Conservation (phyloP, 768 basidiomycete genomes). For the Lactifluus pinguis region DNA sequence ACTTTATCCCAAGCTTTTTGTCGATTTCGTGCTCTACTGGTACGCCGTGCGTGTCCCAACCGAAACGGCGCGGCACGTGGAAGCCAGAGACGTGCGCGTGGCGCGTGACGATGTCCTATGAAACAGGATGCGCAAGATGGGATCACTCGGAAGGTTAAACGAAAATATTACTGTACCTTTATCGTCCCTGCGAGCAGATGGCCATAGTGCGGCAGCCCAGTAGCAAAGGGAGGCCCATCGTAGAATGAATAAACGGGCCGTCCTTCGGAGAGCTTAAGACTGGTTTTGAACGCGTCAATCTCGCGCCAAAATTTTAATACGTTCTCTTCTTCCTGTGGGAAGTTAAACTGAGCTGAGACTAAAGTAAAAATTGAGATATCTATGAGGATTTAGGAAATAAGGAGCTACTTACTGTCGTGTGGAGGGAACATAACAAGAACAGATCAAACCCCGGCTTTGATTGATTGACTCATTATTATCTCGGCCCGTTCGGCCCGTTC, state of each 20-base stretch:
- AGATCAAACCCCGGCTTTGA: too few relatives aligned
- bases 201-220: slow-evolving; percentile 93
- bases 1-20: slow-evolving; percentile 86
- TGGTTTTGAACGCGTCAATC: slow-evolving; percentile 96
- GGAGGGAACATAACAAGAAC: slow-evolving; percentile 35
- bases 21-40: slow-evolving; percentile 99
- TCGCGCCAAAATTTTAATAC: slow-evolving; percentile 88
- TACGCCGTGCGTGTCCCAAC: slow-evolving; percentile 98
- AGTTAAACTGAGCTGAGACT: slow-evolving; percentile 76
- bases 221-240: slow-evolving; percentile 96
- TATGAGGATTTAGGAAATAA: neutral
- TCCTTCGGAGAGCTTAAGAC: slow-evolving; percentile 85
- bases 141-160: neutral
- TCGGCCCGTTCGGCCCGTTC: neutral
- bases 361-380: slow-evolving; percentile 11
- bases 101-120: slow-evolving; percentile 94
- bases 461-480: neutral
- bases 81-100: slow-evolving; percentile 90
- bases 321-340: slow-evolving; percentile 83
- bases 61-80: slow-evolving; percentile 90
- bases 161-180: slow-evolving; percentile 62
- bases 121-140: slow-evolving; percentile 2
- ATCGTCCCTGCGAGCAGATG: slow-evolving; percentile 89
- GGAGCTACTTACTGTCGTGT: slow-evolving; percentile 54
- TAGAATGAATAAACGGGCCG: slow-evolving; percentile 90